Evolutionary conservation across 345 rosid genomes (phyloP).

Genomic region (Odontarrhena argentea): DNA sequence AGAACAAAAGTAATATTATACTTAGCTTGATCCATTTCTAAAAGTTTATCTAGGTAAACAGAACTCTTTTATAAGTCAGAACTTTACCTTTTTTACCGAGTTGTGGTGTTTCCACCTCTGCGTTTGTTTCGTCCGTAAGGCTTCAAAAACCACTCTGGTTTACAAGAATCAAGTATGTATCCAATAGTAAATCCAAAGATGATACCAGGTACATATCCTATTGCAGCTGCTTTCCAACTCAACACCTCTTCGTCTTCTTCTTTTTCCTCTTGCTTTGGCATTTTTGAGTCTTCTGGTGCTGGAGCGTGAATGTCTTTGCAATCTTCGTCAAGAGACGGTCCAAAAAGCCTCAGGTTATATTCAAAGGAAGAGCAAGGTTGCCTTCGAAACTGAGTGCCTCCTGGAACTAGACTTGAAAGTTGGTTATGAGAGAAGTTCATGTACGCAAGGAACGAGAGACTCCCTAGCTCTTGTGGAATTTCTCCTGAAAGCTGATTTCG

Average conservation of each 20-base stretch:
- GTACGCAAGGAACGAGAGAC: constrained; percentile 4
- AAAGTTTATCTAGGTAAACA: no score
- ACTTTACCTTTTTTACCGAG: background rate
- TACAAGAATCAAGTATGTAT: background rate
- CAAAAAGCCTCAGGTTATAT: no score
- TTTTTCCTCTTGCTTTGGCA: no score
- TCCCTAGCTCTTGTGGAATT: constrained; percentile 24
- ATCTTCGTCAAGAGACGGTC: no score
- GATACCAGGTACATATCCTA: no score
- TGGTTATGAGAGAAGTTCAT: constrained; percentile 7
- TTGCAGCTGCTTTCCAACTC: no score
- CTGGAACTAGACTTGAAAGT: constrained; percentile 22
- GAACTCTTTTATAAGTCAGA: background rate
- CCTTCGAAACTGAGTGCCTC: constrained; percentile 30
- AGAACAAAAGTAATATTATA: no score
- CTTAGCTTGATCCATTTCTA: no score
- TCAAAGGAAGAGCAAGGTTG: background rate
- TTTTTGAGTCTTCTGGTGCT: no score
- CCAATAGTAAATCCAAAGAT: background rate
- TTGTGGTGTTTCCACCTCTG: background rate
- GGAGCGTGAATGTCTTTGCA: no score
- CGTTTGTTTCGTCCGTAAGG: background rate
- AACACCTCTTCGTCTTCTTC: no score
- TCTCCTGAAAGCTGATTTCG: constrained; percentile 21
- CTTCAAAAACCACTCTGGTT: background rate